phyloP scores from a whole-genome alignment of 495 filamentous ascomycete genomes.

The Xylaria acuta region DNA sequence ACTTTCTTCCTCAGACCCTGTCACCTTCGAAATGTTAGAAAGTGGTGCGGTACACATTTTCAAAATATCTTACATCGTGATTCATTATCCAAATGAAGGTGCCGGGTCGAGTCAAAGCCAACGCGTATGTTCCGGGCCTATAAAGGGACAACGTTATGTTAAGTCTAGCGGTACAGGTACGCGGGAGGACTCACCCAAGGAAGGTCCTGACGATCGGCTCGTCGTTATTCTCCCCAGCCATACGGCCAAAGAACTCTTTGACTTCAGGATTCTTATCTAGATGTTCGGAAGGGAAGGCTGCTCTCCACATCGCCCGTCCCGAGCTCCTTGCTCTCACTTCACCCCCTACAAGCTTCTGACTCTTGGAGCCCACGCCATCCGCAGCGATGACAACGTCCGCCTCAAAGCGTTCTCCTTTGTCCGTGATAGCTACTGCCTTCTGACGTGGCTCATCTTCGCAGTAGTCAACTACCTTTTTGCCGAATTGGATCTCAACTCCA shows the following conservation, averaged over 20 bases:
- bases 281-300: conserved; percentile 47
- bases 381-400: conserved; percentile 66
- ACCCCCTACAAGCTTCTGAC: conserved; percentile 56
- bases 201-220: conserved; percentile 50
- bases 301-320: conserved; percentile 61
- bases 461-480: conserved; percentile 57
- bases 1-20: conserved; percentile 55
- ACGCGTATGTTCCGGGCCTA: conserved; percentile 57
- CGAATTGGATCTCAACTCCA: conserved; percentile 60
- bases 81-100: conserved; percentile 64
- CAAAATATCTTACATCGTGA: conserved; percentile 51
- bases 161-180: neutral
- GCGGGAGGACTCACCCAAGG: conserved; percentile 45
- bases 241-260: conserved; percentile 52
- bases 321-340: conserved; percentile 55
- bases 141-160: neutral
- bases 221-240: conserved; percentile 44
- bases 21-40: conserved; percentile 41
- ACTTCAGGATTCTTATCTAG: conserved; percentile 51
- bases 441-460: conserved; percentile 51
- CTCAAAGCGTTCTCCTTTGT: conserved; percentile 56
- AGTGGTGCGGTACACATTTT: conserved; percentile 23
- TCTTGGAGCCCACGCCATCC: conserved; percentile 63
- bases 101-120: conserved; percentile 55
- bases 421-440: conserved; percentile 53